These are phyloP conservation scores for Cyclocybe aegerita DNA, from an alignment of 768 basidiomycete genomes.

Conservation along the genomic window DNA sequence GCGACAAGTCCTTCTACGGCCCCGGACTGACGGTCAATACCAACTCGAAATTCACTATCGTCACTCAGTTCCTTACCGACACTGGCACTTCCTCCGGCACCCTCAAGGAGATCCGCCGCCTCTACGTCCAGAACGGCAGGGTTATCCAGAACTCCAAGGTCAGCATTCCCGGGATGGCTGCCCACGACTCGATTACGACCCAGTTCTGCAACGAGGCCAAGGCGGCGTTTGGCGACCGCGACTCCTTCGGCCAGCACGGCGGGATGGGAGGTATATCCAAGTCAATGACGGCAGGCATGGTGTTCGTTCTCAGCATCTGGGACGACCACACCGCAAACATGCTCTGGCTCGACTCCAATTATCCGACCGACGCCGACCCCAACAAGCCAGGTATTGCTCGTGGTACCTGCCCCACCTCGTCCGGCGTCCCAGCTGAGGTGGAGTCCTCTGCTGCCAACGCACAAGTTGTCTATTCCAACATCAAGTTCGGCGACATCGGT, in stretches of 20 bases:
- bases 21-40: slow-evolving; percentile 45
- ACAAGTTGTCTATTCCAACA: background rate
- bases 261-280: slow-evolving; percentile 36
- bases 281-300: slow-evolving; percentile 43
- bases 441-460: background rate
- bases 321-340: no score
- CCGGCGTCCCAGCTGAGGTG: background rate
- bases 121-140: slow-evolving; percentile 50
- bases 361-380: no score
- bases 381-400: no score
- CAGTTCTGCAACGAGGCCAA: slow-evolving; percentile 47
- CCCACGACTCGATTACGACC: slow-evolving; percentile 45
- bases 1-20: no score
- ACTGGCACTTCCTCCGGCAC: slow-evolving; percentile 38
- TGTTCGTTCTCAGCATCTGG: slow-evolving; percentile 42
- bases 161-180: slow-evolving; percentile 38
- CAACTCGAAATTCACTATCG: slow-evolving; percentile 46
- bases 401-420: no score
- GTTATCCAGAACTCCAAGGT: slow-evolving; percentile 44
- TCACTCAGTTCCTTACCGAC: slow-evolving; percentile 52
- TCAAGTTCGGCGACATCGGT: slow-evolving; percentile 3
- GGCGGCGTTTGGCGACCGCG: slow-evolving; percentile 42
- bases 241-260: slow-evolving; percentile 42
- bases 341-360: no score
- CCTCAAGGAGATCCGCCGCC: slow-evolving; percentile 51